A percentile compares a stretch with the other conserved stretches of the same genome.
Evolutionary conservation across 306 rosid genomes (phyloP).

Genomic region (Mimosa bimucronata): DNA sequence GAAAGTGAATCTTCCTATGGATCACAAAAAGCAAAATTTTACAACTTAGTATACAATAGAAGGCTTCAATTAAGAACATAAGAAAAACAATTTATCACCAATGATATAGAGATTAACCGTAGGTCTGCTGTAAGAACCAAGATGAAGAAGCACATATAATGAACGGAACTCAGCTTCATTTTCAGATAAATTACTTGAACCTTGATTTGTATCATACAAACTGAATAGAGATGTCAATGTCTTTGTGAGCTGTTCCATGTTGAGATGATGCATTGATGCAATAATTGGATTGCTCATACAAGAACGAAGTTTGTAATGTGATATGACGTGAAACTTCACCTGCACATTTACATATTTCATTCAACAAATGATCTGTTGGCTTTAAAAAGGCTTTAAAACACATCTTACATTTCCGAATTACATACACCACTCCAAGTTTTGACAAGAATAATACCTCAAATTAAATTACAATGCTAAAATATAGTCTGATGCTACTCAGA

Average conservation of each 20-base stretch:
- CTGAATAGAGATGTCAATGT: conserved; percentile 67
- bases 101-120: conserved; percentile 58
- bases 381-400: conserved; percentile 25
- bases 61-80: conserved; percentile 31
- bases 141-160: conserved; percentile 85
- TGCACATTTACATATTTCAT: conserved; percentile 37
- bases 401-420: conserved; percentile 11
- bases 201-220: conserved; percentile 66
- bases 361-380: conserved; percentile 18
- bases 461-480: not conserved
- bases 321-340: conserved; percentile 84
- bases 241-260: conserved; percentile 90
- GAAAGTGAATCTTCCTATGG: conserved; percentile 85
- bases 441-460: conserved; percentile 4
- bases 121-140: conserved; percentile 67
- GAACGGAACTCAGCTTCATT: conserved; percentile 90
- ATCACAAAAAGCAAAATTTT: conserved; percentile 46
- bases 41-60: conserved; percentile 35
- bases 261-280: conserved; percentile 79
- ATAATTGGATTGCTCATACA: conserved; percentile 54
- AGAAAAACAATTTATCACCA: conserved; percentile 27
- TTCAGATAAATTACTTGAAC: conserved; percentile 48
- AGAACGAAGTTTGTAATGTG: conserved; percentile 67
- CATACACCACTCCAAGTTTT: conserved; percentile 13
- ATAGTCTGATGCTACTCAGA: not conserved